These are phyloP conservation scores for Puccinia triticina DNA, from an alignment of 1,284 basidiomycete species.

Conservation along the genomic window DNA sequence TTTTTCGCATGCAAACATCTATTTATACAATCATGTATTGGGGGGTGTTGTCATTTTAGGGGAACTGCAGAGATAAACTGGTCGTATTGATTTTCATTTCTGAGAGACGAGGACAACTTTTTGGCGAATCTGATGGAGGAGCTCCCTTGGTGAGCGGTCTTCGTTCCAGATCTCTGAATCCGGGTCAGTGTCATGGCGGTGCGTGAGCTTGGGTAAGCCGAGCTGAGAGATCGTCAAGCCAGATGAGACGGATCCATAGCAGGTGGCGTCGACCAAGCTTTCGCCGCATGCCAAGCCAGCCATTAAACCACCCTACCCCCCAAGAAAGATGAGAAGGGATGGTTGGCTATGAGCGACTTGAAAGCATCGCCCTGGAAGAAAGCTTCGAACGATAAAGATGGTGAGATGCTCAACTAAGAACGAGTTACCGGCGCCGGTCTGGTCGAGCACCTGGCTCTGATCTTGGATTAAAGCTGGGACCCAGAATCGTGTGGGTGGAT, in stretches of 20 bases:
- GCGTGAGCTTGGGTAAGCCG: constrained; percentile 28
- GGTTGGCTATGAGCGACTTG: background rate
- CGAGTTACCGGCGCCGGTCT: constrained; percentile 40
- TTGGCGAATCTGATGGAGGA: constrained; percentile 53
- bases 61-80: too few species aligned
- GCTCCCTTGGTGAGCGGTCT: constrained; percentile 41
- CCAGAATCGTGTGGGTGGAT: background rate
- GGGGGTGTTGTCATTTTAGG: too few species aligned
- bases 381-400: background rate
- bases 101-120: constrained; percentile 52
- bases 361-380: background rate
- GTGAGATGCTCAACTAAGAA: constrained; percentile 36
- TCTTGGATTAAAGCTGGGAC: constrained; percentile 31
- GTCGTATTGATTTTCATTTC: too few species aligned
- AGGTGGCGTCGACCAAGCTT: constrained; percentile 32
- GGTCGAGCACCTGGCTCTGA: constrained; percentile 39
- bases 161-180: constrained; percentile 12
- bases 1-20: too few species aligned
- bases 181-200: background rate
- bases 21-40: too few species aligned
- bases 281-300: constrained; percentile 32
- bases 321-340: background rate
- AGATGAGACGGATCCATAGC: constrained; percentile 40
- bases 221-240: constrained; percentile 46
- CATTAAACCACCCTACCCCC: constrained; percentile 49